Evolutionary conservation across 1,284 basidiomycete species (phyloP).

Genomic region (Sanghuangporus sanghuang): DNA sequence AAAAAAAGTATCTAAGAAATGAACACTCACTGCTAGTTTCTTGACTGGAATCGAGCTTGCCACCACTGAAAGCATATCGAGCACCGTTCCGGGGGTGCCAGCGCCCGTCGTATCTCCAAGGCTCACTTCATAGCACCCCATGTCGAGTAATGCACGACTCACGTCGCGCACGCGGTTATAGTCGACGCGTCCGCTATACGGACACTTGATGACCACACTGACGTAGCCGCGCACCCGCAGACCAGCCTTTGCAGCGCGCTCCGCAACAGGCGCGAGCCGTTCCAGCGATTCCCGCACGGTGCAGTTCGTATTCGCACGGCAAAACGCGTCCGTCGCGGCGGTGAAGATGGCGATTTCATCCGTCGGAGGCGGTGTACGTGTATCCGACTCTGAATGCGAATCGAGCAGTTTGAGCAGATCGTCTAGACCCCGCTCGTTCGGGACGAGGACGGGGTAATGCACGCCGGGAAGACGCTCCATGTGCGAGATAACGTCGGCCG

Average conservation of each 20-base stretch:
- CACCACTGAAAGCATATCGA: conserved; percentile 67
- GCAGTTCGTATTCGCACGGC: conserved; percentile 81
- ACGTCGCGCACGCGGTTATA: conserved; percentile 66
- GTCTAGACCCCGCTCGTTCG: conserved; percentile 77
- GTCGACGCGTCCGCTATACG: conserved; percentile 79
- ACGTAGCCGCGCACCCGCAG: conserved; percentile 86
- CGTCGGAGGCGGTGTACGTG: conserved; percentile 37
- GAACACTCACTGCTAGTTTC: conserved; percentile 61
- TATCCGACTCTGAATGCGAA: conserved; percentile 24
- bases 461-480: conserved; percentile 51
- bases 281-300: conserved; percentile 70
- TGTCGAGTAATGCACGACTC: conserved; percentile 67
- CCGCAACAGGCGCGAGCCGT: conserved; percentile 59
- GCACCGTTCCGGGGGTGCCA: conserved; percentile 70
- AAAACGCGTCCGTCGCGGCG: conserved; percentile 85
- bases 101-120: conserved; percentile 91
- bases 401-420: conserved; percentile 54
- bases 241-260: conserved; percentile 53
- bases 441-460: conserved; percentile 82
- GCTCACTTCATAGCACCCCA: conserved; percentile 94
- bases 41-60: conserved; percentile 55
- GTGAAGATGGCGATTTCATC: conserved; percentile 91
- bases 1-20: conserved; percentile 4
- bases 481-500: conserved; percentile 60
- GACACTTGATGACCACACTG: conserved; percentile 81